Evolutionary conservation across 768 basidiomycete species (phyloP).

Genomic region (Favolaschia claudopus): DNA sequence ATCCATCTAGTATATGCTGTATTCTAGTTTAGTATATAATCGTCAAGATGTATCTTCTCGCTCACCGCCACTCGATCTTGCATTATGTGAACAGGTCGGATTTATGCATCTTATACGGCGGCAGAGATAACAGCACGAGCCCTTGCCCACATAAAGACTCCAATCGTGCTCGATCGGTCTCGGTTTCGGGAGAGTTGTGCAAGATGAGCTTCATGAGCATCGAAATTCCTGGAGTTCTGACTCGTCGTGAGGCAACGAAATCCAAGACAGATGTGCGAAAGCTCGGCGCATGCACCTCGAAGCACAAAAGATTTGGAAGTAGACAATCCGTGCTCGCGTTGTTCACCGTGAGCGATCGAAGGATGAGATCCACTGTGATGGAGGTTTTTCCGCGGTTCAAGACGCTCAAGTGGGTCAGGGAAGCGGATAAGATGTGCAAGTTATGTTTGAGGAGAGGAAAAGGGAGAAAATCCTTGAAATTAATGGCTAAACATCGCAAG

Average conservation of each 20-base stretch:
- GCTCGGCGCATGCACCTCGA: slow-evolving; percentile 6
- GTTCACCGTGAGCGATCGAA: not conserved
- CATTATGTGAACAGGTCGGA: slow-evolving; percentile 3
- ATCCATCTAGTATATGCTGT: too few species aligned
- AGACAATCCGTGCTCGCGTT: not conserved
- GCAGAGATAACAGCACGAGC: not conserved
- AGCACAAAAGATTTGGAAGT: slow-evolving; percentile 5
- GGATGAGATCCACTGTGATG: not conserved
- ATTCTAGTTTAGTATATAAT: too few species aligned
- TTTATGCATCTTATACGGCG: not conserved
- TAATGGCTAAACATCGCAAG: not conserved
- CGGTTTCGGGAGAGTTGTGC: not conserved
- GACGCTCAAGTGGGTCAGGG: slow-evolving; percentile 1
- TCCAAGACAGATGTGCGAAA: slow-evolving; percentile 7
- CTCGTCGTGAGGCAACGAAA: slow-evolving; percentile 13
- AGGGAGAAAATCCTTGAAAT: slow-evolving; percentile 8
- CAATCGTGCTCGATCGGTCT: not conserved
- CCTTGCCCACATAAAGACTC: not conserved
- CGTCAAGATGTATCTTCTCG: too few species aligned
- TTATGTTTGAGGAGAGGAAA: slow-evolving; percentile 6
- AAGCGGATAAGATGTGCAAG: not conserved
- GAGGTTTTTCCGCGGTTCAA: not conserved
- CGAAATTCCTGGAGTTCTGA: not conserved
- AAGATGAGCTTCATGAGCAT: not conserved
- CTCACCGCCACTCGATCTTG: too few species aligned